Evolutionary conservation across 768 basidiomycete genomes (phyloP).

Genomic region (Lactarius tabidus): DNA sequence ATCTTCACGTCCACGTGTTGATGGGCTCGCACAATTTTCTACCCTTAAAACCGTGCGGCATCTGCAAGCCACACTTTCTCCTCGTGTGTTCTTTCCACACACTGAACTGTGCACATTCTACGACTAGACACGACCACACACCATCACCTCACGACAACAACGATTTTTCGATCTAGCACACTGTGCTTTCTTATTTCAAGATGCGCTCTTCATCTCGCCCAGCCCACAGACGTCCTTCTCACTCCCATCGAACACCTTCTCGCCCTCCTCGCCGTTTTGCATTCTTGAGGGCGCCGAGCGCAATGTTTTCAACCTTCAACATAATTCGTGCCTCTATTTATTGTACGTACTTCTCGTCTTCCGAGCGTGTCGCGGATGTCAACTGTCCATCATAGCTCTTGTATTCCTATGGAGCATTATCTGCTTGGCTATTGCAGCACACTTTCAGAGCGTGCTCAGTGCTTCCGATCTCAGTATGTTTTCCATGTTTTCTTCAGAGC

Average conservation of each 20-base stretch:
- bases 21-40: slow-evolving; percentile 16
- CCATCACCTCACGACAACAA: slow-evolving; percentile 30
- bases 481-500: neutral
- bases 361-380: neutral
- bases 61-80: slow-evolving; percentile 16
- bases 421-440: slow-evolving; percentile 73
- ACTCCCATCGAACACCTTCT: slow-evolving; percentile 14
- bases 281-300: slow-evolving; percentile 29
- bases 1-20: slow-evolving; percentile 7
- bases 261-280: slow-evolving; percentile 13
- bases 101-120: slow-evolving; percentile 16
- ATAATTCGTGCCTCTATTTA: slow-evolving; percentile 64
- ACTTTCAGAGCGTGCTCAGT: slow-evolving; percentile 67
- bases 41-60: slow-evolving; percentile 19
- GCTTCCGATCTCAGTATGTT: slow-evolving; percentile 76
- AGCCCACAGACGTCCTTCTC: slow-evolving; percentile 29
- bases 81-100: slow-evolving; percentile 23
- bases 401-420: slow-evolving; percentile 74
- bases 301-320: slow-evolving; percentile 71
- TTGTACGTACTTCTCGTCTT: slow-evolving; percentile 40
- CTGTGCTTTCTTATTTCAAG: slow-evolving; percentile 33
- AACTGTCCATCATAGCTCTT: slow-evolving; percentile 41
- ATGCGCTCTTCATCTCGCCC: slow-evolving; percentile 27
- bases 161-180: slow-evolving; percentile 31
- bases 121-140: slow-evolving; percentile 18